Evolutionary conservation across 768 basidiomycete genomes (phyloP).

Genomic region (Lactarius hatsudake): DNA sequence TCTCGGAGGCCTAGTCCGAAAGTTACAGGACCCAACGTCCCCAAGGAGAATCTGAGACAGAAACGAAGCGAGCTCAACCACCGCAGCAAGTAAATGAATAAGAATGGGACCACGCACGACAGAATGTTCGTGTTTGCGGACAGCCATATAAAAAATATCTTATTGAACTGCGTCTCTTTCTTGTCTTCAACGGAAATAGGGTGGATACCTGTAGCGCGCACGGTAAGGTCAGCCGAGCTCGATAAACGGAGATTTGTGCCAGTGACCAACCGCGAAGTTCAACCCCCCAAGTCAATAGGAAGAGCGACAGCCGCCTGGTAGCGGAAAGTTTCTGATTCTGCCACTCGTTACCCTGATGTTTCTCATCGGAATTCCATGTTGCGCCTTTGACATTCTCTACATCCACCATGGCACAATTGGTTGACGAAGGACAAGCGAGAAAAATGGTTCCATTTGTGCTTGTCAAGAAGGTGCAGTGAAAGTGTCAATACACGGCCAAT

Average conservation of each 20-base stretch:
- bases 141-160: slow-evolving; percentile 43
- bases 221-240: too few relatives aligned
- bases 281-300: slow-evolving; percentile 35
- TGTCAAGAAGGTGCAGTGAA: not conserved
- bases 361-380: not conserved
- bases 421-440: not conserved
- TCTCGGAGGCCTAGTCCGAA: slow-evolving; percentile 46
- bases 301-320: not conserved
- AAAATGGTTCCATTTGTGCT: not conserved
- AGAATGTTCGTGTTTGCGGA: slow-evolving; percentile 42
- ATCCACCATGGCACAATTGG: not conserved
- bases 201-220: slow-evolving; percentile 33
- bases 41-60: slow-evolving; percentile 43
- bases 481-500: too few relatives aligned
- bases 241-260: too few relatives aligned
- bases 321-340: not conserved
- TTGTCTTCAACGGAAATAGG: slow-evolving; percentile 36
- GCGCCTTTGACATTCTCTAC: not conserved
- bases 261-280: slow-evolving; percentile 34
- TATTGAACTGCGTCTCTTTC: slow-evolving; percentile 39
- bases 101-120: slow-evolving; percentile 32
- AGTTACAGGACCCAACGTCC: slow-evolving; percentile 44
- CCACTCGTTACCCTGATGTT: not conserved
- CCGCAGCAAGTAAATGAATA: not conserved
- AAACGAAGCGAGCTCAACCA: not conserved